A percentile compares a stretch with the other conserved stretches of the same genome.
Evolutionary conservation across 495 filamentous ascomycete genomes (phyloP).

Genomic region (Parathielavia appendiculata): DNA sequence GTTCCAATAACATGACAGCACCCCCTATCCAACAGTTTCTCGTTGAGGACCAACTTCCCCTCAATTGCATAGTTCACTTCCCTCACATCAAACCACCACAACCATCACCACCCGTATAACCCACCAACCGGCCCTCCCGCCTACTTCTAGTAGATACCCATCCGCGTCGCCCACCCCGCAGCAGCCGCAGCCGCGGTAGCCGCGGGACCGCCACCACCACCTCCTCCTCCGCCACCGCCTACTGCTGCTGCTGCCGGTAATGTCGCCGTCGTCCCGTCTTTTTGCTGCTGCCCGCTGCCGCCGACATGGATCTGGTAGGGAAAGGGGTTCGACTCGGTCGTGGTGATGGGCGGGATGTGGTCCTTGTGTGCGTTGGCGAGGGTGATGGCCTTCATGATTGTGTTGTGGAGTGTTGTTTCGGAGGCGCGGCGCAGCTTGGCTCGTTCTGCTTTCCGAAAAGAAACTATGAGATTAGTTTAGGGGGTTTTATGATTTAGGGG

Average conservation of each 20-base stretch:
- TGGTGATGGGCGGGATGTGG: conserved; percentile 96
- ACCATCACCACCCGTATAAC: not conserved
- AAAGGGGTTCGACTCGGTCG: conserved; percentile 87
- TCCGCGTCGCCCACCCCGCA: conserved; percentile 70
- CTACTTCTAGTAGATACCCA: conserved; percentile 62
- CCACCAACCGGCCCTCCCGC: not conserved
- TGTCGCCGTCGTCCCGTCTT: conserved; percentile 2
- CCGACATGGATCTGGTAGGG: conserved; percentile 84
- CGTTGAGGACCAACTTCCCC: no score
- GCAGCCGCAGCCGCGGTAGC: conserved; percentile 1
- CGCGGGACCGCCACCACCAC: not conserved
- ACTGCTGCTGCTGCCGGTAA: not conserved
- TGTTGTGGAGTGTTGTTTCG: conserved; percentile 76
- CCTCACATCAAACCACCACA: not conserved
- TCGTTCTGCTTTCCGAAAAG: conserved; percentile 52
- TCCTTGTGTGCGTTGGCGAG: conserved; percentile 85
- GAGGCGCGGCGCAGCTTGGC: conserved; percentile 83
- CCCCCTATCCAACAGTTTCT: not conserved
- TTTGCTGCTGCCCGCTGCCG: conserved; percentile 13
- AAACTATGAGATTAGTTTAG: conserved; percentile 8
- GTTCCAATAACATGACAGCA: not conserved
- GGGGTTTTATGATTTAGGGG: no score
- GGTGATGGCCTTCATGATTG: conserved; percentile 79
- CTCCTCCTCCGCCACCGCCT: not conserved
- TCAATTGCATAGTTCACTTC: not conserved